Evolutionary conservation across 495 filamentous ascomycete species (phyloP).

Genomic region (Hyaloscypha variabilis): DNA sequence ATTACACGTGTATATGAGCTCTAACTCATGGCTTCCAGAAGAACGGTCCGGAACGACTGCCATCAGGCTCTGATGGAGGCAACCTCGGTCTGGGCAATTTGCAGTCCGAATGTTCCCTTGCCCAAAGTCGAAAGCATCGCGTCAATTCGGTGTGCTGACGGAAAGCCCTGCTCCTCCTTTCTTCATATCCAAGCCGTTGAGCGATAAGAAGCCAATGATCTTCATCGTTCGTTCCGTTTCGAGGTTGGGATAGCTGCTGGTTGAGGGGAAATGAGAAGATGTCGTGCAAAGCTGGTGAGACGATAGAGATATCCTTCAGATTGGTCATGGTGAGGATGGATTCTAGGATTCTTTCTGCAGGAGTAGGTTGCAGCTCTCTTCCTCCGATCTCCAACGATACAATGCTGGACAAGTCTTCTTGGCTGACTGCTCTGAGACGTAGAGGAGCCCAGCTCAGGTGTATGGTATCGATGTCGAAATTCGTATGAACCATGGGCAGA

Average conservation of each 20-base stretch:
- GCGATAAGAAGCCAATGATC: neutral
- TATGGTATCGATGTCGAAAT: neutral
- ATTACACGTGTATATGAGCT: neutral
- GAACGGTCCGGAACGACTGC: neutral
- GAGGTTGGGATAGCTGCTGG: neutral
- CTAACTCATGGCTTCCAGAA: neutral
- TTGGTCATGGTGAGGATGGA: neutral
- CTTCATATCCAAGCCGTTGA: neutral
- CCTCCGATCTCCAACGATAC: neutral
- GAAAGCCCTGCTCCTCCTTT: neutral
- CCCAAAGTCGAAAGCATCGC: neutral
- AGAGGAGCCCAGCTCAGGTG: neutral
- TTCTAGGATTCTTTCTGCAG: neutral
- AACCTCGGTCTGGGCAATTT: neutral
- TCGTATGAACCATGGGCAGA: neutral
- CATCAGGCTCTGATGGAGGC: neutral
- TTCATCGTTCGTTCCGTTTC: neutral
- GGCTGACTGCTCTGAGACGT: neutral
- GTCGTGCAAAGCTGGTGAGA: neutral
- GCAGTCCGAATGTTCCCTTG: neutral
- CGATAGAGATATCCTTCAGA: neutral
- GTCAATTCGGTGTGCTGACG: neutral
- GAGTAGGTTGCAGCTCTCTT: neutral
- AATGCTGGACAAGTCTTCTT: constrained; percentile 1
- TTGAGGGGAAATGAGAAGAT: neutral